These are phyloP conservation scores for Russula dissimulans DNA, from an alignment of 768 basidiomycete genomes.

Conservation along the genomic window DNA sequence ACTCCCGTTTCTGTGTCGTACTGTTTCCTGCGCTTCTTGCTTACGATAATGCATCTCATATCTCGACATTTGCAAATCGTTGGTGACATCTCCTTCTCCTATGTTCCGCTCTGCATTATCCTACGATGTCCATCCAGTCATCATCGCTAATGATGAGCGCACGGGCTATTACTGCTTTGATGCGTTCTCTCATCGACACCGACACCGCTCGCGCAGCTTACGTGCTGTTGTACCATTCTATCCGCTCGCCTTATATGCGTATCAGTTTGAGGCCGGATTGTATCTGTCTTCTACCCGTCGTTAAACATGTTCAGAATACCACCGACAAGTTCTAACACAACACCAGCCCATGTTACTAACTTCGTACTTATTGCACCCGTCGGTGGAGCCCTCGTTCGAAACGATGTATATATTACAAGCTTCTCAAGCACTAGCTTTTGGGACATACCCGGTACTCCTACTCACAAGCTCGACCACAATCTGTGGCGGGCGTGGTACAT, in stretches of 20 bases:
- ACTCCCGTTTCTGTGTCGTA: background rate
- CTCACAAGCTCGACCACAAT: background rate
- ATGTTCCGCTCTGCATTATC: slow-evolving; percentile 8
- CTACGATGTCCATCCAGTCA: background rate
- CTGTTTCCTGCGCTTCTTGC: slow-evolving; percentile 1
- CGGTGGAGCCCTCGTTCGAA: too few species aligned
- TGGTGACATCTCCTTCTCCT: slow-evolving; percentile 4
- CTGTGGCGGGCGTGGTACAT: too few species aligned
- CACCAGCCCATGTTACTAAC: background rate
- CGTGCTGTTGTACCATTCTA: slow-evolving; percentile 15
- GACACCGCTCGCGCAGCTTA: background rate
- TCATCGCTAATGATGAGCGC: slow-evolving; percentile 7
- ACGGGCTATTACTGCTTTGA: background rate
- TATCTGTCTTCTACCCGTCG: slow-evolving; percentile 4
- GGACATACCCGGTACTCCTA: background rate
- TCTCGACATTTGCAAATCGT: slow-evolving; percentile 1
- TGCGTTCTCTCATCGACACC: background rate
- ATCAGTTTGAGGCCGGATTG: slow-evolving; percentile 14
- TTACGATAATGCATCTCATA: slow-evolving; percentile 17
- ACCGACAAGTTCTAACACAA: background rate
- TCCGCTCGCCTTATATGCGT: slow-evolving; percentile 8
- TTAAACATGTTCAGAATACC: slow-evolving; percentile 5
- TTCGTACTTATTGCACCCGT: background rate
- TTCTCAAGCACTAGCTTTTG: background rate
- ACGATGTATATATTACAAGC: background rate